These are phyloP conservation scores for Scheffersomyces lignosus DNA, from an alignment of 805 yeast species.

Conservation along the genomic window DNA sequence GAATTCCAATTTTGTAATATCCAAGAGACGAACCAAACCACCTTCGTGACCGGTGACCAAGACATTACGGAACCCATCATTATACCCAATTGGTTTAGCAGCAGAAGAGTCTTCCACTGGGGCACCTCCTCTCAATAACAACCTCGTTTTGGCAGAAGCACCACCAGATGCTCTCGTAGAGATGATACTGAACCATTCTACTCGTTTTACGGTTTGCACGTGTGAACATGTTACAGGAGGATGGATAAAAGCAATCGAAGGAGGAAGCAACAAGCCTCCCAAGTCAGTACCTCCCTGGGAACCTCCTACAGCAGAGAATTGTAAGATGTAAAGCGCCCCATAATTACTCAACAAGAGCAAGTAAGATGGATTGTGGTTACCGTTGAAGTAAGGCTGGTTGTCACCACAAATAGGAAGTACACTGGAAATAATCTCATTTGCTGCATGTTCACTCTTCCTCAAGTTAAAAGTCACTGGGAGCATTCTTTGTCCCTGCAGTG, in stretches of 20 bases:
- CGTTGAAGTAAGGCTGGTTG: slow-evolving; percentile 72
- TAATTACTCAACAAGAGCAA: slow-evolving; percentile 58
- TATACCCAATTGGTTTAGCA: slow-evolving; percentile 32
- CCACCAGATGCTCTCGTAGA: slow-evolving; percentile 28
- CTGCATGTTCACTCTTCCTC: slow-evolving; percentile 11
- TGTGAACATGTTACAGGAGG: slow-evolving; percentile 63
- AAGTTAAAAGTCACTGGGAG: slow-evolving; percentile 26
- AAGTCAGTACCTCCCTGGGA: slow-evolving; percentile 19
- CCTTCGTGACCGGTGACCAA: slow-evolving; percentile 83
- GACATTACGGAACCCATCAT: slow-evolving; percentile 44
- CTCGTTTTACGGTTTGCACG: slow-evolving; percentile 54
- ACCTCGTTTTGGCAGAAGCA: slow-evolving; percentile 42
- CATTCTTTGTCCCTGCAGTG: slow-evolving; percentile 41
- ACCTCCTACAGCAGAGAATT: slow-evolving; percentile 43
- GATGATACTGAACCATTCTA: slow-evolving; percentile 80
- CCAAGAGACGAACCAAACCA: slow-evolving; percentile 83
- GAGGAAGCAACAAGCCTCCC: slow-evolving; percentile 61
- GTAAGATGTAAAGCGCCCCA: slow-evolving; percentile 64
- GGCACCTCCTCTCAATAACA: slow-evolving; percentile 77
- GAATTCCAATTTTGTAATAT: slow-evolving; percentile 72
- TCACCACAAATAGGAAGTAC: slow-evolving; percentile 34
- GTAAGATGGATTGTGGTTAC: slow-evolving; percentile 73
- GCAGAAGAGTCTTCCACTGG: slow-evolving; percentile 44
- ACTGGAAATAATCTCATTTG: slow-evolving; percentile 23
- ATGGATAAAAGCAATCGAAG: slow-evolving; percentile 74